Percentiles rank a stretch among this genome's conserved stretches.
Evolutionary conservation across 2,329 filamentous ascomycete species (phyloP).

Genomic region (Hymenoscyphus scutula): DNA sequence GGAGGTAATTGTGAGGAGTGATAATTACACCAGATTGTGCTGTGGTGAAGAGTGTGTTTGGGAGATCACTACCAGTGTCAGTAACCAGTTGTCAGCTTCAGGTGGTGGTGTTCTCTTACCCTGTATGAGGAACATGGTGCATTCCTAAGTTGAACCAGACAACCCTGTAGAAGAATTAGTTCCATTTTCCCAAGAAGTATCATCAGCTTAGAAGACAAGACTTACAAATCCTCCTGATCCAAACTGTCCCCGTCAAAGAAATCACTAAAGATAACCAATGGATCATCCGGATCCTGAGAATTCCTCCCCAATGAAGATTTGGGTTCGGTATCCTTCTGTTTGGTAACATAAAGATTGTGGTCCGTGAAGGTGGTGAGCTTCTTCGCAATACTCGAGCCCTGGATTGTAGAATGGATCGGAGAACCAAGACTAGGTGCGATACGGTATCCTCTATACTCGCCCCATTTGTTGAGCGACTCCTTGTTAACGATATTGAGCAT

Average conservation of each 20-base stretch:
- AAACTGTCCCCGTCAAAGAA: conserved; percentile 47
- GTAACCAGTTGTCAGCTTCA: not conserved
- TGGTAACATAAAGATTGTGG: conserved; percentile 50
- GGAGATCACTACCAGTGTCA: conserved; percentile 40
- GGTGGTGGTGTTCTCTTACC: conserved; percentile 13
- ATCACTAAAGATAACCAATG: conserved; percentile 49
- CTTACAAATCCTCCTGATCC: conserved; percentile 40
- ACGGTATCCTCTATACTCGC: conserved; percentile 52
- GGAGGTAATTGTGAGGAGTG: conserved; percentile 46
- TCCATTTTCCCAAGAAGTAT: not conserved
- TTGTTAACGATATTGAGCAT: conserved; percentile 52
- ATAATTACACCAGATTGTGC: conserved; percentile 45
- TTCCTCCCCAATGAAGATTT: conserved; percentile 46
- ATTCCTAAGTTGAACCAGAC: conserved; percentile 56
- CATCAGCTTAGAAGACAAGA: not conserved
- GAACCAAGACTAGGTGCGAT: conserved; percentile 42
- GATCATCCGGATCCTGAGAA: conserved; percentile 44
- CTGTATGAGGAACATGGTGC: conserved; percentile 56
- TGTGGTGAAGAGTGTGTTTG: conserved; percentile 49
- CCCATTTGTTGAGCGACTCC: conserved; percentile 47
- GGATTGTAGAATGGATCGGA: conserved; percentile 44
- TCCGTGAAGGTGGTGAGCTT: conserved; percentile 49
- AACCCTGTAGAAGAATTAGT: conserved; percentile 34
- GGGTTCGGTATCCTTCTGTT: conserved; percentile 53
- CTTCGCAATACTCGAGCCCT: conserved; percentile 46